Evolutionary conservation across 2,329 filamentous ascomycete species (phyloP), one percentile per base, ranked within the genome.

Genomic region (Rhexocercosporidium sp.): DNA sequence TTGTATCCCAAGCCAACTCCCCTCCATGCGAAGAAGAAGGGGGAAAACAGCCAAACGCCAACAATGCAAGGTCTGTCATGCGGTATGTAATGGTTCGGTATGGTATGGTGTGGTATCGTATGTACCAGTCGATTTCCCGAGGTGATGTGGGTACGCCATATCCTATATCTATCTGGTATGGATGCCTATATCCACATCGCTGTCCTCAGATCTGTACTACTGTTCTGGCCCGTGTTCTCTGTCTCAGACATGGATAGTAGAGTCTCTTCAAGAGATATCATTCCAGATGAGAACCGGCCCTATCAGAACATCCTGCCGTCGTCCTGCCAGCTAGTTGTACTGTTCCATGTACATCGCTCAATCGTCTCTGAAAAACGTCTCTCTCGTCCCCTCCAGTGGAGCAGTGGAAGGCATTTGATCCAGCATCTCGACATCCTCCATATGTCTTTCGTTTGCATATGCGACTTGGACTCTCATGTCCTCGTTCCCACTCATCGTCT

Each of bases 401-500:
- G 63, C 63, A 18, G 63, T 61, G 25, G 31, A 54, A 16, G 63
- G 63, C 31, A 65, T 22, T 18, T 39, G 44, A 60, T 65, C 63
- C 22, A 41, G 3, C 63, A 65, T 65, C 29, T 60, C 63, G 3
- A 65, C 56, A 54, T 65, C 63, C 46, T 60, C 63, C 54, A 51
- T 46, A 34, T 37, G 34, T n/a, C 57, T 22, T 34, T 39, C n/a
- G 37, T 54, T 53, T 22, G 44, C 56, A 54, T 59, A 60, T 29
- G 41, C 31, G 18, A 49, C n/a, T 9, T 29, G 27, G 16, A 16
- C 47, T 44, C 44, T 29, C 29, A 60, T 41, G 7, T 68, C 61
- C 22, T 64, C 54, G 41, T 49, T 63, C 6, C 71, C 75, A 20
- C 67, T 70, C 71, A 75, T 76, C n/a, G 72, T 59, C 41, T 76